phyloP scores from a whole-genome alignment of 2,329 filamentous ascomycete genomes.

The Chalaropsis ovoidea region DNA sequence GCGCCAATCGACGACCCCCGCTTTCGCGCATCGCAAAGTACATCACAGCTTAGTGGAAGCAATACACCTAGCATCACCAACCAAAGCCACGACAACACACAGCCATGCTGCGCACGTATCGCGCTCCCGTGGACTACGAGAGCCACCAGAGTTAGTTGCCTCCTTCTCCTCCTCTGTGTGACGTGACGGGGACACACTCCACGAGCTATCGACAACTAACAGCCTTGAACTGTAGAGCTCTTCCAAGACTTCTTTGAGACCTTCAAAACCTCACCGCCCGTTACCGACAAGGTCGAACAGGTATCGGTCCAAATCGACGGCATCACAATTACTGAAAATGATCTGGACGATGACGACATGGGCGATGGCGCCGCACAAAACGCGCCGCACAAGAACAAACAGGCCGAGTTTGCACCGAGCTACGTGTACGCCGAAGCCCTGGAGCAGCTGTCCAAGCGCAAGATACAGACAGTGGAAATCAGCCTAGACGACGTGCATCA shows the following conservation, averaged over 20 bases:
- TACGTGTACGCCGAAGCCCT: slow-evolving; percentile 83
- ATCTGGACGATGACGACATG: slow-evolving; percentile 83
- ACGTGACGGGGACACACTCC: background rate
- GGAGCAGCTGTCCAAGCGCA: slow-evolving; percentile 76
- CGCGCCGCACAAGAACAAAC: slow-evolving; percentile 41
- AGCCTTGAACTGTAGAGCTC: slow-evolving; percentile 44
- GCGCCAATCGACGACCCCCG: background rate
- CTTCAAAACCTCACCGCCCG: slow-evolving; percentile 69
- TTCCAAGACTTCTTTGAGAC: slow-evolving; percentile 80
- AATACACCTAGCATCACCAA: background rate
- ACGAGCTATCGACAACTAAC: slow-evolving; percentile 29
- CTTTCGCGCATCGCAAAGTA: background rate
- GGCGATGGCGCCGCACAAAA: slow-evolving; percentile 57
- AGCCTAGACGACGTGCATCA: slow-evolving; percentile 78
- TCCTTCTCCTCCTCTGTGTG: background rate
- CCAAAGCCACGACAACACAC: background rate
- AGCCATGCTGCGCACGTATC: slow-evolving; percentile 25
- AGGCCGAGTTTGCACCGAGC: slow-evolving; percentile 48
- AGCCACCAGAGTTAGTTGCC: slow-evolving; percentile 62
- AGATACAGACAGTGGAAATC: slow-evolving; percentile 65
- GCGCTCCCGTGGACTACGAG: slow-evolving; percentile 64
- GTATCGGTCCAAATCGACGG: slow-evolving; percentile 74
- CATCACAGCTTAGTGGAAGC: background rate
- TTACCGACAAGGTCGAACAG: slow-evolving; percentile 35
- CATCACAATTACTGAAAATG: slow-evolving; percentile 78